Conservation (phyloP, 768 basidiomycete species). For the Lanmaoa pseudosensibilis region DNA sequence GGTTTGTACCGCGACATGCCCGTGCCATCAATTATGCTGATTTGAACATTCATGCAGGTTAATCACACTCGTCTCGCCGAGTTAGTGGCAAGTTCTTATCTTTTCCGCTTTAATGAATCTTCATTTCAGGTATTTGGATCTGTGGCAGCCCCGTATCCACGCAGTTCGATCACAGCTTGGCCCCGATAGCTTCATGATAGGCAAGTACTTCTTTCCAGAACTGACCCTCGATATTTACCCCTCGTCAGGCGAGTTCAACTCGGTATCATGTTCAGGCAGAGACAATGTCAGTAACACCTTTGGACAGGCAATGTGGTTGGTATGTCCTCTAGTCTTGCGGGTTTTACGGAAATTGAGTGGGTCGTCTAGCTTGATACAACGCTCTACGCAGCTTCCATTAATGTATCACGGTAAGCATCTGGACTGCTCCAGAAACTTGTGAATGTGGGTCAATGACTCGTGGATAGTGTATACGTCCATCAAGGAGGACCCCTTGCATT, state of each 20-base stretch:
- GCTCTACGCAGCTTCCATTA: slow-evolving; percentile 37
- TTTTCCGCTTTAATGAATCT: neutral
- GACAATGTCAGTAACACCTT: slow-evolving; percentile 54
- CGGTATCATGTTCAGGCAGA: slow-evolving; percentile 52
- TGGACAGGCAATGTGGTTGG: slow-evolving; percentile 54
- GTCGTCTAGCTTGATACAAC: slow-evolving; percentile 16
- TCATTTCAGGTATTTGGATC: slow-evolving; percentile 47
- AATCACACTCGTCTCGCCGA: slow-evolving; percentile 52
- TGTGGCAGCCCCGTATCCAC: slow-evolving; percentile 54
- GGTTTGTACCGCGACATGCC: slow-evolving; percentile 26
- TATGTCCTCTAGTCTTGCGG: slow-evolving; percentile 26
- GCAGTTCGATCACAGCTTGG: slow-evolving; percentile 48
- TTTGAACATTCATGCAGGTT: slow-evolving; percentile 36
- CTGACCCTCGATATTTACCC: neutral
- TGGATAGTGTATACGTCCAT: slow-evolving; percentile 48
- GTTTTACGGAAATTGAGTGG: neutral
- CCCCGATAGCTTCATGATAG: slow-evolving; percentile 48
- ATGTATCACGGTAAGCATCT: slow-evolving; percentile 43
- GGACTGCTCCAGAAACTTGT: neutral
- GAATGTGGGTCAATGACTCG: neutral
- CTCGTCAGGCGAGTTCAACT: slow-evolving; percentile 51
- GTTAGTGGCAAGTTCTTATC: slow-evolving; percentile 28
- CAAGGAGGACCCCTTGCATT: slow-evolving; percentile 54
- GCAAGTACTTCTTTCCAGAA: slow-evolving; percentile 20
- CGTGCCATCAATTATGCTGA: neutral